Base-by-base conservation (phyloP, 495 filamentous ascomycete genomes). In the Umbilicaria muhlenbergii region DNA sequence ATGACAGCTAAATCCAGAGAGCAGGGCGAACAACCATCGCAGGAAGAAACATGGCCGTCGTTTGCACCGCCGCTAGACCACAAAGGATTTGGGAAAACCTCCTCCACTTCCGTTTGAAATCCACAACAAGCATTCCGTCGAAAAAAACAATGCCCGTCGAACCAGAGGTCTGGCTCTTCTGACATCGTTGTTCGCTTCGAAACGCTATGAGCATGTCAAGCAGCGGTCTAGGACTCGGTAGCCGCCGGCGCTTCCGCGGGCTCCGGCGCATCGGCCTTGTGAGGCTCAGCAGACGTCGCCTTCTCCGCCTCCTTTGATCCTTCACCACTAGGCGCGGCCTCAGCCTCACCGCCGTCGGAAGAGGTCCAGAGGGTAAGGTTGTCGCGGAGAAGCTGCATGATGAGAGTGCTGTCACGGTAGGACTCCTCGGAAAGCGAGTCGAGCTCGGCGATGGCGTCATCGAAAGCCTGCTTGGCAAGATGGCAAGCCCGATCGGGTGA, bases 341-440 rank as follows among this genome's bases (percentile, higher is more conserved):
- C 91, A 45, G 75, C 69, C 61, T 96, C 91, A 49, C 74, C 77
- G 55, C 78, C 83, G 57, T 96, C 91, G 38, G 88, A 93, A 43
- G 91, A 96, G 55, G 91, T 99, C 91, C 91, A 99, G 60, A 99
- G 81, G 51, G 91, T 99, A 49, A 99, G 74, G 74, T 99, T 99
- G 67, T 99, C 91, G 61, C 89, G 87, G 62, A 99, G 83, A 38
- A 99, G 75, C 77, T 99, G 91, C 91, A 99, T 99, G 73, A 99
- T 99, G 54, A 99, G 80, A 38, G 91, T 99, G 78, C 89, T 95
- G 69, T 98, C 91, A 56, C 92, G 88, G 79, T 98, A 98, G 53
- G 87, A 94, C 67, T 98, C 91, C 73, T 98, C 91, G 46, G 87
- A 94, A 46, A 98, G 74, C 15, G 89, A 94, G 71, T 98, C 91